Evolutionary conservation across 805 yeast genomes (phyloP), one percentile per base, ranked within the genome.

Genomic region (Spathaspora gorwiae): DNA sequence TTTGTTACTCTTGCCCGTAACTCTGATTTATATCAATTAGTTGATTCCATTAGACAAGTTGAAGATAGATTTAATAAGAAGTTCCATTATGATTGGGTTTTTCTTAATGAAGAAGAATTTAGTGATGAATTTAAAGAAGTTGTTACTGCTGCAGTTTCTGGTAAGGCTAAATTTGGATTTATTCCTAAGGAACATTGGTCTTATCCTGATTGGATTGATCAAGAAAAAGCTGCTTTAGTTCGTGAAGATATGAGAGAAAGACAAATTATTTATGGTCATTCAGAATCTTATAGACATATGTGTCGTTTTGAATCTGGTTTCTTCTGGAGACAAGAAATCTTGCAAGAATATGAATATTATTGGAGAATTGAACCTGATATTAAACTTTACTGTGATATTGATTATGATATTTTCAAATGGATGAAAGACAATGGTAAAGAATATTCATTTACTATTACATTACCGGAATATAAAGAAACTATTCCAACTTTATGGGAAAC

Each of bases 281-380:
- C 85, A 11, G 82, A 78, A 52, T 73, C 90, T 14, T 89, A 87
- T 67, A 79, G 96, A 68, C 94, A 87, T 65, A 88, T 88, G 96
- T 88, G 96, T 64, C 78, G 96, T 87, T 68, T 80, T 59, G 94
- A 87, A 66, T 84, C 92, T 15, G 96, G 96, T 1, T 85, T 88
- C 67, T 88, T 88, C 68, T 88, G 78, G 73, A 78, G 83, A 66
- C 95, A 88, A 60, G 83, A 82, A 35, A 59, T 84, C 47, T 61
- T 88, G 77, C 70, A 69, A 47, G 82, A 85, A n/a, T 88, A 81
- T 64, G 88, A 84, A 48, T 88, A 83, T 75, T 88, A 89, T 74
- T 88, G 96, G 96, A 80, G 96, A 67, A 94, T 88, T 45, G 96
- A 88, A 66, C 96, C 96, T 19, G 86, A 81, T 62, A 75, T 85